Conservation (phyloP, 768 basidiomycete genomes). For the Lyophyllum shimeji region DNA sequence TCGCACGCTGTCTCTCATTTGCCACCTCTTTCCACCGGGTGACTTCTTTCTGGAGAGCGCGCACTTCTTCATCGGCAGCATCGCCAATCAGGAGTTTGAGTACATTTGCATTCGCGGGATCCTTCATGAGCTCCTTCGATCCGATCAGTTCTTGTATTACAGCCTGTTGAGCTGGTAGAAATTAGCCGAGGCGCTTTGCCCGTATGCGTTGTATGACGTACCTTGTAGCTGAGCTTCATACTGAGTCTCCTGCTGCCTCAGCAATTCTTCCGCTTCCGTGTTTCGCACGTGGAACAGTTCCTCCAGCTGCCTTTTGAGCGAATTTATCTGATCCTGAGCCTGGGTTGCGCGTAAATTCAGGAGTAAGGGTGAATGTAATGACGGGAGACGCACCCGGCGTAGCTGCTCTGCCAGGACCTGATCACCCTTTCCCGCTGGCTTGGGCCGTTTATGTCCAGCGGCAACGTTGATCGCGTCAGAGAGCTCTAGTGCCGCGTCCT, state of each 20-base stretch:
- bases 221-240: constrained; percentile 55
- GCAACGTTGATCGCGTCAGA: constrained; percentile 15
- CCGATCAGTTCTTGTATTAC: constrained; percentile 24
- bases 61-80: constrained; percentile 69
- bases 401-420: constrained; percentile 23
- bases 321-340: constrained; percentile 44
- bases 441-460: constrained; percentile 10
- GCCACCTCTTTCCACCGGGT: constrained; percentile 39
- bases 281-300: constrained; percentile 55
- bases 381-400: constrained; percentile 21
- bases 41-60: constrained; percentile 47
- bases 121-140: constrained; percentile 54
- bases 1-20: constrained; percentile 39
- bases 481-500: not conserved
- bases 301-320: constrained; percentile 55
- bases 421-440: constrained; percentile 7
- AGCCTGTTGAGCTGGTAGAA: constrained; percentile 49
- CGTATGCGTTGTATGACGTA: constrained; percentile 26
- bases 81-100: constrained; percentile 74
- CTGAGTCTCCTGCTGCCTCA: constrained; percentile 47
- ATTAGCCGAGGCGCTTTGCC: not conserved
- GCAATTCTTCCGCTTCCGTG: constrained; percentile 64
- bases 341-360: constrained; percentile 13
- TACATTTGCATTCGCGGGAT: constrained; percentile 46
- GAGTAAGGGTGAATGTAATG: not conserved